Base-by-base conservation (phyloP, 768 basidiomycete species). In the Calocybe gangraenosa region DNA sequence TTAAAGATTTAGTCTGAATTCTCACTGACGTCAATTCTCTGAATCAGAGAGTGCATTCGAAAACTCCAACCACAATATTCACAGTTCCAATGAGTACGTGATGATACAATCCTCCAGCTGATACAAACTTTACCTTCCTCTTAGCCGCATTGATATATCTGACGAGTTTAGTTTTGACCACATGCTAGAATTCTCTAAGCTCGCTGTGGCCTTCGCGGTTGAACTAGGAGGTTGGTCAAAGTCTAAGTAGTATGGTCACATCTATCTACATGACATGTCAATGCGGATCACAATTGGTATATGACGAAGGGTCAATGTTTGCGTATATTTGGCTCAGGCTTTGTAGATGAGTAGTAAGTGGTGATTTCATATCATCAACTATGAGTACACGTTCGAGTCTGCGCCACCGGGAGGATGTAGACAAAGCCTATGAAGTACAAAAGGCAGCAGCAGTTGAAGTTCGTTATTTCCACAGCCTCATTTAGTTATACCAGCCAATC, bases 91-190 rank as follows among this genome's bases (percentile, higher is more conserved):
- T 31, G 93, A 97, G 91, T 92, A 65, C 54, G 88, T 66, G n/a
- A n/a, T 52, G 40, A 42, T 47, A 33, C 38, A 36, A 46, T 32
- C 41, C 47, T 17, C 39, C 22, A 36, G 32, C 35, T 43, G 18
- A 32, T 34, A 23, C 22, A 52, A 42, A 45, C 40, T 54, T 48
- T 57, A 56, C 48, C 34, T 38, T 43, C 30, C 35, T 53, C 35
- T 28, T 56, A 91, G 89, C 61, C 86, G 86, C 41, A 87, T 87
- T 45, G 88, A 94, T 60, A 73, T 89, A 48, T 90, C 90, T 9
- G 69, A 79, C 17, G 93, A 95, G 63, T 96, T 96, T 66, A 87
- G 84, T 58, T 97, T 95, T 62, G 65, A 70, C 4, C 93, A 97
- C 62, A 91, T 94, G 88, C 56, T 87, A 45, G 84, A 92, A 65